phyloP scores from a whole-genome alignment of 345 rosid genomes.

The Hibiscus tridactylites region DNA sequence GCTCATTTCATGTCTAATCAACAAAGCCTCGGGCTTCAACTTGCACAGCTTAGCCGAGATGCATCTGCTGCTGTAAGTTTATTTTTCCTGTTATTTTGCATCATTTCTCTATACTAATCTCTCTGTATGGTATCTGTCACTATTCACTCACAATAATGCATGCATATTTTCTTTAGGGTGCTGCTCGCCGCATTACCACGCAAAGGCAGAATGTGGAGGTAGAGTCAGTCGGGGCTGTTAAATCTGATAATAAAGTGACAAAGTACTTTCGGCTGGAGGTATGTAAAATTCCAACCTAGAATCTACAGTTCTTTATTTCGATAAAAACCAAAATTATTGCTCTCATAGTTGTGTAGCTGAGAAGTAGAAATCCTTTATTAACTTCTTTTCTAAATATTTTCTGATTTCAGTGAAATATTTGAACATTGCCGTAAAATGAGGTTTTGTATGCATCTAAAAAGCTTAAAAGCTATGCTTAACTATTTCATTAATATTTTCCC shows the following conservation, averaged over 20 bases:
- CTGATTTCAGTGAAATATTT: not conserved
- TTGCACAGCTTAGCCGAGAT: conserved; percentile 96
- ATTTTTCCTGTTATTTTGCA: not conserved
- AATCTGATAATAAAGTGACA: conserved; percentile 47
- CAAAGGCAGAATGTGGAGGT: conserved; percentile 51
- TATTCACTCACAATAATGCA: not conserved
- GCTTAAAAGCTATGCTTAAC: not conserved
- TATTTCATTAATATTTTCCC: not conserved
- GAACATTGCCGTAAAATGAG: not conserved
- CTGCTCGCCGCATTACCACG: conserved; percentile 47
- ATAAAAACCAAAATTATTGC: not conserved
- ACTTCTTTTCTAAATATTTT: not conserved
- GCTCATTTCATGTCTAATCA: conserved; percentile 90
- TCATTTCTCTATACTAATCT: not conserved
- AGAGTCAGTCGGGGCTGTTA: conserved; percentile 70
- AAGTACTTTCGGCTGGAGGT: conserved; percentile 75
- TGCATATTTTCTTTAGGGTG: conserved; percentile 35
- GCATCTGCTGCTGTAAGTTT: conserved; percentile 97
- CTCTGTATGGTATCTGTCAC: not conserved
- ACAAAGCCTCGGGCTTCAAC: conserved; percentile 88
- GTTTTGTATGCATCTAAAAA: not conserved
- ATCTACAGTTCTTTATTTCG: not conserved
- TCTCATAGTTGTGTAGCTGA: not conserved
- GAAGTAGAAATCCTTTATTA: not conserved
- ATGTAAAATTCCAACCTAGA: conserved; percentile 1